Evolutionary conservation across 2,329 filamentous ascomycete genomes (phyloP).

Genomic region (Paramyrothecium roridum): DNA sequence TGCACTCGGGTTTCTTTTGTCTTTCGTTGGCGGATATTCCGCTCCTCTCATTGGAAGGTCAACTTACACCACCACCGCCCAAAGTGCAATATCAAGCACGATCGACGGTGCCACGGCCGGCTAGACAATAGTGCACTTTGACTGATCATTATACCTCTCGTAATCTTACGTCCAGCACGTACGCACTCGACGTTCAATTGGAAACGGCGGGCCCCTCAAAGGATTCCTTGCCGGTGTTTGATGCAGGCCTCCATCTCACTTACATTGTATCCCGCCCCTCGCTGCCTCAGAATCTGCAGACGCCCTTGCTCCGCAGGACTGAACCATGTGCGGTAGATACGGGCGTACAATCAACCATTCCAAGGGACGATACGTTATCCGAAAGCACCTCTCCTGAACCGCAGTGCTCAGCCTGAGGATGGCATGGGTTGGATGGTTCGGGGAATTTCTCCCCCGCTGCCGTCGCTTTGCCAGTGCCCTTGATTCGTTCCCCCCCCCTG

Average conservation of each 20-base stretch:
- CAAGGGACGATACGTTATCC: too few relatives aligned
- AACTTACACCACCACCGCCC: too few relatives aligned
- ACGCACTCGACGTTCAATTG: neutral
- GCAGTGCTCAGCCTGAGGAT: neutral
- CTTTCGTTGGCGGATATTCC: neutral
- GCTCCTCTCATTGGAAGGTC: neutral
- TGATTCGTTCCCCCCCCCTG: neutral
- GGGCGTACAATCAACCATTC: too few relatives aligned
- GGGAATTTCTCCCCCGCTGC: neutral
- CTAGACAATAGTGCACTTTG: too few relatives aligned
- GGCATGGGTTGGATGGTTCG: neutral
- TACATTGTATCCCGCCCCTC: neutral
- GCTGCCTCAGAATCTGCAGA: neutral
- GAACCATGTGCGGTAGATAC: too few relatives aligned
- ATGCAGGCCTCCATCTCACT: neutral
- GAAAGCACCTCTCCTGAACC: neutral
- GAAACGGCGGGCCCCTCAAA: neutral
- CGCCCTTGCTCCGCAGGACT: neutral
- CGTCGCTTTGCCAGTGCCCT: neutral
- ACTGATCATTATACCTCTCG: too few relatives aligned
- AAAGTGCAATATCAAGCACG: too few relatives aligned
- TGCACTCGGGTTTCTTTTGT: constrained; percentile 6
- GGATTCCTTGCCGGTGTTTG: neutral
- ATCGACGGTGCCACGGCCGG: too few relatives aligned
- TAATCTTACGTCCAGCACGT: too few relatives aligned